Conservation (phyloP, 352 stramenopile genomes). For the Phytophthora ramorum region DNA sequence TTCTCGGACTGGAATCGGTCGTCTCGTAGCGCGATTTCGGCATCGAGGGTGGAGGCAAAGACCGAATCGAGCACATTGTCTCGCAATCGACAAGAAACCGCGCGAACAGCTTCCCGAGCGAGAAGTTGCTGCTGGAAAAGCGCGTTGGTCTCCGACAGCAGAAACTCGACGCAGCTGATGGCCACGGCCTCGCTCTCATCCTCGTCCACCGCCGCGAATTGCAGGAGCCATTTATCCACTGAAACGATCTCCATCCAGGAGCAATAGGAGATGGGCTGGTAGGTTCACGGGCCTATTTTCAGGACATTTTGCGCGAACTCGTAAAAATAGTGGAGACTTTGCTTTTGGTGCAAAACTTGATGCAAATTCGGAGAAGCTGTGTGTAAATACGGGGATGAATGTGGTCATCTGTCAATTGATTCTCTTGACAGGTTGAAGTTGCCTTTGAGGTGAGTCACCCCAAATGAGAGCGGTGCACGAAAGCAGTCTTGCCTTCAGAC, state of each 20-base stretch:
- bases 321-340: conserved; percentile 4
- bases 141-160: conserved; percentile 67
- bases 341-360: neutral
- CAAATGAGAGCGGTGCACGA: no score
- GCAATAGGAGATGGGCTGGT: no score
- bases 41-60: conserved; percentile 32
- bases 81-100: conserved; percentile 33
- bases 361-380: neutral
- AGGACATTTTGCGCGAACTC: neutral
- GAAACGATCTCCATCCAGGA: conserved; percentile 42
- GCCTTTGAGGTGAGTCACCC: neutral
- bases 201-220: conserved; percentile 45
- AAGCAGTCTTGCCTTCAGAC: no score
- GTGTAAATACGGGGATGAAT: no score
- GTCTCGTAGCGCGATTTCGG: conserved; percentile 25
- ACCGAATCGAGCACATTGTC: conserved; percentile 53
- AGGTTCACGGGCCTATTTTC: conserved; percentile 10
- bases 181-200: conserved; percentile 67
- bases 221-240: conserved; percentile 42
- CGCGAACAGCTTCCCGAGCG: conserved; percentile 27
- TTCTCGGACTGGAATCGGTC: conserved; percentile 36
- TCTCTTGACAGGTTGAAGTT: conserved; percentile 6
- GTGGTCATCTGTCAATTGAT: neutral
- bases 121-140: conserved; percentile 53
- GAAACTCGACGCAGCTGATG: conserved; percentile 51